Evolutionary conservation across 208 protist genomes (phyloP).

Genomic region (Leishmania mexicana): DNA sequence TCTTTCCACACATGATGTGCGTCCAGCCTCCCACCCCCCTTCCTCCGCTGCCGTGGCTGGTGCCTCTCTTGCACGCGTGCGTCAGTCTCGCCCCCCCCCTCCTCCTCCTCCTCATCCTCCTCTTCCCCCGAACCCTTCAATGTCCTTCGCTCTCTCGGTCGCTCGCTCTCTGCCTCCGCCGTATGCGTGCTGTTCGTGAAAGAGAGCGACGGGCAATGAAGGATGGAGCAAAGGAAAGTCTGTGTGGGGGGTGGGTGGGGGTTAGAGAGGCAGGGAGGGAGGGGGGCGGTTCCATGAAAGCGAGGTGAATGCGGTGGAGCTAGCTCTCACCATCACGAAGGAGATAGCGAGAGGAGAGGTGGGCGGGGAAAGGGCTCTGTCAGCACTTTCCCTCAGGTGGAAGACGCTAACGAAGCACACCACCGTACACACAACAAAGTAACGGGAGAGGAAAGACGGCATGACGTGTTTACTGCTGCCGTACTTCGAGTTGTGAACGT

Average conservation of each 20-base stretch:
- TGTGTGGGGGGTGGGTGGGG: not conserved
- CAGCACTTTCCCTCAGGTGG: not conserved
- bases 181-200: no score
- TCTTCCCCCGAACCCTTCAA: no score
- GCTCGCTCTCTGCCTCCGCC: not conserved
- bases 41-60: not conserved
- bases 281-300: not conserved
- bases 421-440: not conserved
- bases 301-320: not conserved
- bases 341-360: not conserved
- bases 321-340: not conserved
- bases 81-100: not conserved
- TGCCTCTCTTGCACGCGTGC: not conserved
- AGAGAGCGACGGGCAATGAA: not conserved
- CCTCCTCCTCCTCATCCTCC: no score
- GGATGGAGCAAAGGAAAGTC: not conserved
- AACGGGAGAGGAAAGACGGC: not conserved
- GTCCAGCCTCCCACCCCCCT: not conserved
- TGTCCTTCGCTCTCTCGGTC: not conserved
- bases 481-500: not conserved
- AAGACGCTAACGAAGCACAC: constrained; percentile 3
- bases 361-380: not conserved
- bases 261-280: not conserved
- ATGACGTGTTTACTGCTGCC: not conserved
- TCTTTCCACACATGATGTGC: not conserved